Conservation (phyloP, 2,329 filamentous ascomycete genomes). For the Trichoderma breve region DNA sequence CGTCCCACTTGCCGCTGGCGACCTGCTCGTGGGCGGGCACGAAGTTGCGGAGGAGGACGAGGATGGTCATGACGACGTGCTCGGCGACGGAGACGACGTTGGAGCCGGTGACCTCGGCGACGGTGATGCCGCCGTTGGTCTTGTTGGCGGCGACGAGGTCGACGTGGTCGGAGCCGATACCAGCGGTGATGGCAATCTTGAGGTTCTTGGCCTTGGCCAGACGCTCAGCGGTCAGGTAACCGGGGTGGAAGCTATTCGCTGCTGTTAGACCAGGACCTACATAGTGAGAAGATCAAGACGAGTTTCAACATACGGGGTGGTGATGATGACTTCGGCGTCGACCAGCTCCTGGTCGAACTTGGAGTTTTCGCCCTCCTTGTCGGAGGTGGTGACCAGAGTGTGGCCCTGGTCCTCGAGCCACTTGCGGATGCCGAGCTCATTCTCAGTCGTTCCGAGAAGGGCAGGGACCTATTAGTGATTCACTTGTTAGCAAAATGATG, state of each 20-base stretch:
- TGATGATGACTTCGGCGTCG: constrained; percentile 98
- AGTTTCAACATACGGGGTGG: constrained; percentile 69
- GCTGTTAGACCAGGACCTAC: neutral
- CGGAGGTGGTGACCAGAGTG: constrained; percentile 92
- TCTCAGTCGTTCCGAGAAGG: constrained; percentile 93
- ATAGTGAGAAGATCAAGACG: neutral
- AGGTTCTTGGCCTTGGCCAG: constrained; percentile 98
- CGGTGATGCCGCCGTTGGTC: constrained; percentile 96
- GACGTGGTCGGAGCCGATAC: constrained; percentile 97
- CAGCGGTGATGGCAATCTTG: constrained; percentile 94
- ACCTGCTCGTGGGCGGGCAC: constrained; percentile 96
- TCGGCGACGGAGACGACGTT: constrained; percentile 98
- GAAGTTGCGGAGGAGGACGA: constrained; percentile 94
- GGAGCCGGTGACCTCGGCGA: constrained; percentile 95
- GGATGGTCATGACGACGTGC: constrained; percentile 99
- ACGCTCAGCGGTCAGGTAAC: constrained; percentile 94
- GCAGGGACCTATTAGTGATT: constrained; percentile 58
- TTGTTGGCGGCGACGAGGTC: constrained; percentile 96
- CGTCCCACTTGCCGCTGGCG: constrained; percentile 85
- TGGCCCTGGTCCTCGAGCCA: constrained; percentile 98
- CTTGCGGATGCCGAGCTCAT: constrained; percentile 94
- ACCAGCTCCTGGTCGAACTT: constrained; percentile 93
- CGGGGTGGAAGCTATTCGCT: constrained; percentile 80
- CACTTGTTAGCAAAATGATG: neutral
- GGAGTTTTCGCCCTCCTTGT: constrained; percentile 94